Evolutionary conservation across 2,329 filamentous ascomycete species (phyloP).

Genomic region (Botrytis hyacinthi): DNA sequence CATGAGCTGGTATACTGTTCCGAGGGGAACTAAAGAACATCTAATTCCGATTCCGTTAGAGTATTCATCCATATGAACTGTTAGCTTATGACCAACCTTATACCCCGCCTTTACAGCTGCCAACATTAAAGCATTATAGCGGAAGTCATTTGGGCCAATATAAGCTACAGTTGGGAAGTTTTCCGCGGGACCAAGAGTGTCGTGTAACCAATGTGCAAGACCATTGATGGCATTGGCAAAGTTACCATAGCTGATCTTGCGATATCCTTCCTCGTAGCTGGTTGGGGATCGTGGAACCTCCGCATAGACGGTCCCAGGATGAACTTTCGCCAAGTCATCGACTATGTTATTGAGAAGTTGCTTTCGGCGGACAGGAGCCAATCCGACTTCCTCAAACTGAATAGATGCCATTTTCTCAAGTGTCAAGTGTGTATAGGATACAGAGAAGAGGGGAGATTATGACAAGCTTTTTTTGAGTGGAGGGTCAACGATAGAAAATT

Average conservation of each 20-base stretch:
- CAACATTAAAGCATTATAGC: neutral
- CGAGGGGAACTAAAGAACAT: neutral
- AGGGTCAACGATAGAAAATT: neutral
- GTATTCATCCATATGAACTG: too few species aligned
- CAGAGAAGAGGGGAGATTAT: neutral
- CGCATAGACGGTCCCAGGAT: neutral
- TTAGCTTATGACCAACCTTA: neutral
- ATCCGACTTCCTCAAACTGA: neutral
- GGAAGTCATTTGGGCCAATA: neutral
- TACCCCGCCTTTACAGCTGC: neutral
- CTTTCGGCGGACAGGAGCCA: neutral
- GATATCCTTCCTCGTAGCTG: neutral
- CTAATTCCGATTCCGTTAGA: neutral
- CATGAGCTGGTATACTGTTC: neutral
- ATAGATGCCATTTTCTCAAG: neutral
- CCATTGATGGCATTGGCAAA: neutral
- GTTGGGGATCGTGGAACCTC: neutral
- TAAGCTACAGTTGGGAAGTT: neutral
- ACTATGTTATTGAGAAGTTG: neutral
- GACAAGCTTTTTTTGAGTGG: neutral
- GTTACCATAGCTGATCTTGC: neutral
- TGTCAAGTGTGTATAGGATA: neutral
- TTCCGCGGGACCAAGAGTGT: neutral
- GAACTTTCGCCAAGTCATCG: neutral
- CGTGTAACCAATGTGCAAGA: neutral